Conservation (phyloP, 768 basidiomycete genomes). For the Pleurotus djamor region DNA sequence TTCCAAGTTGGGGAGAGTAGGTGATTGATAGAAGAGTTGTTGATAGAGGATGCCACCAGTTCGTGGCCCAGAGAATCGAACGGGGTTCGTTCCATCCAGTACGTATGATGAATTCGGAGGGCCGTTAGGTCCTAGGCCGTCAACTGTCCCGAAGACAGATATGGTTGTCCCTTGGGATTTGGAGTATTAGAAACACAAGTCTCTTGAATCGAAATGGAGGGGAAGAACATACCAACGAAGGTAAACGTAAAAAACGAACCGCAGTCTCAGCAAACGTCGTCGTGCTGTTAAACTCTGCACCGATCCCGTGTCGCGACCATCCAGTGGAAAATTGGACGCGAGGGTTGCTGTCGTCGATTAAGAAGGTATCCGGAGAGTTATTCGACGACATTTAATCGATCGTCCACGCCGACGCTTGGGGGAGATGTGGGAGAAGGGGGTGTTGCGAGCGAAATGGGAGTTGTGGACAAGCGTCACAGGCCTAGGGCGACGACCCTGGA, state of each 20-base stretch:
- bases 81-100: not conserved
- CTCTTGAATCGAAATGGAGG: not conserved
- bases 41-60: not conserved
- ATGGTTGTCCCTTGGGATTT: not conserved
- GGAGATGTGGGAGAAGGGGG: too few relatives aligned
- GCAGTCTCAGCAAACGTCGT: not conserved
- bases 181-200: not conserved
- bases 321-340: not conserved
- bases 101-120: not conserved
- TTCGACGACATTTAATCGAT: not conserved
- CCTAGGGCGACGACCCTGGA: too few relatives aligned
- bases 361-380: not conserved
- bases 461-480: too few relatives aligned
- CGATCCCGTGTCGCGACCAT: not conserved
- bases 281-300: not conserved
- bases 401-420: not conserved
- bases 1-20: not conserved
- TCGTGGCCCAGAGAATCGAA: not conserved
- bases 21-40: constrained; percentile 5
- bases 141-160: not conserved
- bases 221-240: not conserved
- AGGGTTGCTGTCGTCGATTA: not conserved
- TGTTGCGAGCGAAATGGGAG: too few relatives aligned
- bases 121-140: not conserved
- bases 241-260: not conserved